These are phyloP conservation scores for Boletus barrowsii DNA, from an alignment of 768 basidiomycete genomes.

Conservation along the genomic window DNA sequence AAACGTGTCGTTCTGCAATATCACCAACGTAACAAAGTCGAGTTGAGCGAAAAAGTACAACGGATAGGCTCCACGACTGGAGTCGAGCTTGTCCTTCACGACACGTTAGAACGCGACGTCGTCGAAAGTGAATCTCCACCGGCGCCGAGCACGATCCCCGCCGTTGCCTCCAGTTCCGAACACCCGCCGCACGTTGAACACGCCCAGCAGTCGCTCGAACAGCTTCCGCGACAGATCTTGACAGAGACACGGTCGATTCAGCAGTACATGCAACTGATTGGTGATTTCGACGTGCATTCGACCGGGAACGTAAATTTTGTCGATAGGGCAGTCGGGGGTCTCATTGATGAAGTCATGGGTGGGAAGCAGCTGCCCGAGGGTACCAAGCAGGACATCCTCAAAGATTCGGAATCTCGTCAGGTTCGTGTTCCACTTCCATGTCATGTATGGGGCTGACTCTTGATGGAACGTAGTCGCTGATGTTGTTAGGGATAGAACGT, in stretches of 20 bases:
- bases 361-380: slow-evolving; percentile 30
- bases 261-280: slow-evolving; percentile 38
- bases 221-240: slow-evolving; percentile 39
- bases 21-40: slow-evolving; percentile 26
- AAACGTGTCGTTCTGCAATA: slow-evolving; percentile 46
- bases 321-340: slow-evolving; percentile 25
- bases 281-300: slow-evolving; percentile 10
- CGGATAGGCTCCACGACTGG: not conserved
- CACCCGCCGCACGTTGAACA: slow-evolving; percentile 6
- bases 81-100: not conserved
- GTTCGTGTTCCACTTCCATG: slow-evolving; percentile 25
- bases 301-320: slow-evolving; percentile 1
- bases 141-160: too few species aligned
- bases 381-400: slow-evolving; percentile 40
- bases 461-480: slow-evolving; percentile 32
- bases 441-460: not conserved
- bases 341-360: slow-evolving; percentile 42
- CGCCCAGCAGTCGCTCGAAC: slow-evolving; percentile 34
- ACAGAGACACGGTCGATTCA: slow-evolving; percentile 37
- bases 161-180: slow-evolving; percentile 4
- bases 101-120: not conserved
- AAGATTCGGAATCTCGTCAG: slow-evolving; percentile 41
- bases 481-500: slow-evolving; percentile 48
- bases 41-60: slow-evolving; percentile 14
- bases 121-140: not conserved